A percentile compares a stretch with the other conserved stretches of the same genome.
These are phyloP conservation scores for Fonsecaea pedrosoi DNA, from an alignment of 2,329 filamentous ascomycete genomes.

Conservation along the genomic window DNA sequence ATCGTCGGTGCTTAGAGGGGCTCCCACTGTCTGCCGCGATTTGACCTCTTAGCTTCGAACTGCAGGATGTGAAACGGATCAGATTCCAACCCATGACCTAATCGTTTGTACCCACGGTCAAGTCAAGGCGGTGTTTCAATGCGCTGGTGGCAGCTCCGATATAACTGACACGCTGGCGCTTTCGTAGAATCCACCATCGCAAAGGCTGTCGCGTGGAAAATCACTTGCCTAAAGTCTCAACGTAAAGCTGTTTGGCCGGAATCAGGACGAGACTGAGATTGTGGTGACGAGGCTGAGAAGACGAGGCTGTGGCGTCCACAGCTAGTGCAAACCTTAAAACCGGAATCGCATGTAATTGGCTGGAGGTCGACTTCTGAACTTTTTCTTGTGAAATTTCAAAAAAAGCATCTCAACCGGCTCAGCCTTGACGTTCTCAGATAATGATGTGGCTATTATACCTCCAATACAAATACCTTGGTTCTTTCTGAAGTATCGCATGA, in stretches of 20 bases:
- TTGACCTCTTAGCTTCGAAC: conserved; percentile 16
- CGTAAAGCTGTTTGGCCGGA: not conserved
- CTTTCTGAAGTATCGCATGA: too few species aligned
- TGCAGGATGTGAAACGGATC: not conserved
- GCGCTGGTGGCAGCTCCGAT: conserved; percentile 52
- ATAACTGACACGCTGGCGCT: conserved; percentile 38
- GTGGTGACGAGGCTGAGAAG: not conserved
- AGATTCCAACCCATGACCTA: conserved; percentile 47
- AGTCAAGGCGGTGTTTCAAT: conserved; percentile 52
- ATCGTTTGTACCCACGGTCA: conserved; percentile 44
- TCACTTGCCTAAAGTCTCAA: not conserved
- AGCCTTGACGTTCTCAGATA: not conserved
- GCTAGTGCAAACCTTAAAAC: not conserved
- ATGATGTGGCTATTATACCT: too few species aligned
- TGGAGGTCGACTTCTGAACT: not conserved
- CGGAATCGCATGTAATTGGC: not conserved
- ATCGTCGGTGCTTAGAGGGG: too few species aligned
- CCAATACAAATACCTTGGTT: too few species aligned
- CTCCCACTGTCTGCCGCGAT: conserved; percentile 53
- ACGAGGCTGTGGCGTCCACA: not conserved
- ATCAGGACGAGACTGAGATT: not conserved
- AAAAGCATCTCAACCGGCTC: not conserved
- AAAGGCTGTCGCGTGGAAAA: conserved; percentile 40
- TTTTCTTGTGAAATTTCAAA: conserved; percentile 3
- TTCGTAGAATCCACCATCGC: conserved; percentile 44